phyloP scores from a whole-genome alignment of 345 rosid species.

The Syzygium grande region DNA sequence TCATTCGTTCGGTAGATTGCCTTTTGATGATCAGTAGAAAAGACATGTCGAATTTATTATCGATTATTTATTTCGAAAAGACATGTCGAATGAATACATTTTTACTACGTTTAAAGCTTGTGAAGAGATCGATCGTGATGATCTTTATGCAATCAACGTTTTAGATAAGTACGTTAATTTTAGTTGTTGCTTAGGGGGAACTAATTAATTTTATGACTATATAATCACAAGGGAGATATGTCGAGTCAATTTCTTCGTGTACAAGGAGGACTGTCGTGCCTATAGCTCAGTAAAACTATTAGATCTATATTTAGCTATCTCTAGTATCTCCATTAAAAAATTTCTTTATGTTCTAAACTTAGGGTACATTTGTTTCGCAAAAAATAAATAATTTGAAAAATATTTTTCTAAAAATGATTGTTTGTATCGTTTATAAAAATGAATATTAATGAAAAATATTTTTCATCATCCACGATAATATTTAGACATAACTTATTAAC shows the following conservation, averaged over 20 bases:
- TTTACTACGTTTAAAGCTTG: background rate
- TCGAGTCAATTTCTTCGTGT: background rate
- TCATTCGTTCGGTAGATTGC: background rate
- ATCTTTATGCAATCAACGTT: background rate
- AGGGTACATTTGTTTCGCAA: accelerated
- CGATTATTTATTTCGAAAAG: background rate
- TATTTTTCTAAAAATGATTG: no score
- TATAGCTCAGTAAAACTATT: background rate
- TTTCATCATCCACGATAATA: no score
- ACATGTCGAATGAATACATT: background rate
- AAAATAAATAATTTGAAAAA: background rate
- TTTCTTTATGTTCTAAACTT: background rate
- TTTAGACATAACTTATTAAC: no score
- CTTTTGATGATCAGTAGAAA: background rate
- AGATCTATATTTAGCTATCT: background rate
- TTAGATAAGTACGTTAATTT: background rate
- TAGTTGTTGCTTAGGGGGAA: background rate
- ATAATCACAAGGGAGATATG: background rate
- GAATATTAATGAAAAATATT: no score
- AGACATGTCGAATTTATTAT: background rate
- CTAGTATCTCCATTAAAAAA: background rate
- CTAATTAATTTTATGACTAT: background rate
- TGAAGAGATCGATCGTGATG: background rate
- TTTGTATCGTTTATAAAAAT: no score
- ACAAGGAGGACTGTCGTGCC: background rate